Evolutionary conservation across 2,329 filamentous ascomycete species (phyloP), one percentile per base, ranked within the genome.

Genomic region (Aspergillus novoparasiticus): DNA sequence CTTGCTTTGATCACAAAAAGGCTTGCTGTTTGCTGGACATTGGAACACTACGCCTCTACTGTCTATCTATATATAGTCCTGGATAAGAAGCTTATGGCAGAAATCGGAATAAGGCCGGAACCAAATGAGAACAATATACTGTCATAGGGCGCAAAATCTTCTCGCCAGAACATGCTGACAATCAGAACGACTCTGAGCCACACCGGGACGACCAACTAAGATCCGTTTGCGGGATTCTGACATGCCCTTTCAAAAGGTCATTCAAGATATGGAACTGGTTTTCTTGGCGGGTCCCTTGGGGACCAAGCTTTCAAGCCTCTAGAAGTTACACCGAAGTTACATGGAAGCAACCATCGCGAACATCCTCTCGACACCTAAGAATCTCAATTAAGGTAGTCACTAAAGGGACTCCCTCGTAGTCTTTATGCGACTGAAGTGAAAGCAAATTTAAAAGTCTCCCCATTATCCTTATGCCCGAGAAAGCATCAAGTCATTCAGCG

Each of bases 391-490:
- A 51, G 10, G 10, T 11, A 21, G 11, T 12, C 4, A 11, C 14
- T n/a, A 32, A 19, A 12, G 12, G 10, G 8, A 34, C 9, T 21
- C 6, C 28, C 9, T 4, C 21, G 16, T 2, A 26, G 34, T 4
- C 26, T 51, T 16, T 41, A 8, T 21, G 4, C 16, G 3, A 36
- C 32, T 54, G 57, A 76, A 75, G 67, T 73, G 69, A 58, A 76
- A 76, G 59, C 67, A 64, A 51, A 9, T 60, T 28, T 6, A 62
- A 67, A 46, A 28, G 50, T 14, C 68, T 75, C 68, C 72, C 75
- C 74, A 76, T 75, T 77, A 72, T 71, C 67, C 30, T 58, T 63
- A 19, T 54, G 61, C 51, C 14, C n/a, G 32, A 2, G 6, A 36
- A 58, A 19, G 14, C 43, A 21, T 16, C 19, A 19, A 48, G 28